These are phyloP conservation scores for Panaeolus papilionaceus DNA, from an alignment of 768 basidiomycete species.

Conservation along the genomic window DNA sequence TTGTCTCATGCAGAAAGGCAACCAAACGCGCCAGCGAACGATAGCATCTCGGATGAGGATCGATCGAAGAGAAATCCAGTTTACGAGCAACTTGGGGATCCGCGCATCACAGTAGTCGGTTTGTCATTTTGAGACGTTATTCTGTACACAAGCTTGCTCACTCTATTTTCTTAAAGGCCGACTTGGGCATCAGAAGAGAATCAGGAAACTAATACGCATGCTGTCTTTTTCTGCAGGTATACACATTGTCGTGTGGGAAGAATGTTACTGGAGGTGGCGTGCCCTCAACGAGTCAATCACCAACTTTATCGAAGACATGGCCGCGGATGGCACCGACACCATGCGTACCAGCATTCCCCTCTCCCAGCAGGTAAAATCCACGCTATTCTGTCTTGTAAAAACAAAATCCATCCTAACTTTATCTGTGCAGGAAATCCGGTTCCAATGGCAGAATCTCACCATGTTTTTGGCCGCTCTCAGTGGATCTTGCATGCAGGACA, in stretches of 20 bases:
- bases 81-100: slow-evolving; percentile 83
- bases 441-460: slow-evolving; percentile 87
- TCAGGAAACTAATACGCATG: slow-evolving; percentile 71
- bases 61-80: slow-evolving; percentile 72
- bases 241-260: slow-evolving; percentile 84
- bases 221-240: slow-evolving; percentile 68
- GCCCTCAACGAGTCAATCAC: slow-evolving; percentile 65
- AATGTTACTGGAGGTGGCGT: slow-evolving; percentile 81
- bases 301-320: slow-evolving; percentile 40
- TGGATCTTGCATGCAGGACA: slow-evolving; percentile 64
- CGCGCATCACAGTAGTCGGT: slow-evolving; percentile 74
- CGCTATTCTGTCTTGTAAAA: background rate
- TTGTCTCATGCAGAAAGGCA: slow-evolving; percentile 72
- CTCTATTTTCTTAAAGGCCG: slow-evolving; percentile 57
- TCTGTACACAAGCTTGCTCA: background rate
- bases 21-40: slow-evolving; percentile 58
- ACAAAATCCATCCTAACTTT: background rate
- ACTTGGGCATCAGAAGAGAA: slow-evolving; percentile 79
- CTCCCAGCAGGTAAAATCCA: slow-evolving; percentile 35
- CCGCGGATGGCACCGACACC: slow-evolving; percentile 35
- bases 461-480: slow-evolving; percentile 80
- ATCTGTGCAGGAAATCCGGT: slow-evolving; percentile 63
- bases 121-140: slow-evolving; percentile 29
- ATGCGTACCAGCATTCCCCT: slow-evolving; percentile 28
- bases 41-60: slow-evolving; percentile 62